Percentiles rank a stretch among this genome's conserved stretches.
Conservation (phyloP, 2,329 filamentous ascomycete species). For the Trichocomaceae sp. region DNA sequence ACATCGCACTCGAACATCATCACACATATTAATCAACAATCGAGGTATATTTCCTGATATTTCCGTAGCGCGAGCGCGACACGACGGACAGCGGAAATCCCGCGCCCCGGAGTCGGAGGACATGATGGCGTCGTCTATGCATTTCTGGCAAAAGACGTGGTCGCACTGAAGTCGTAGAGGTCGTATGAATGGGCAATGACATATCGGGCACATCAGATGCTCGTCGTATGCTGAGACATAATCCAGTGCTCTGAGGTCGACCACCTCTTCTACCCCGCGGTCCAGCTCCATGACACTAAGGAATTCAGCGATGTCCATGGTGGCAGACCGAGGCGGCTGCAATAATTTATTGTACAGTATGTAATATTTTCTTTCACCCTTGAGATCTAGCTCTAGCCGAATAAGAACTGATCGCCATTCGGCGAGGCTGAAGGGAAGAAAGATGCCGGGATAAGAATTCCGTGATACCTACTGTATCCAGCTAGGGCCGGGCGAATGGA, state of each 20-base stretch:
- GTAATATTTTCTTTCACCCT: neutral
- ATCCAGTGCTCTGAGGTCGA: slow-evolving; percentile 54
- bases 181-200: slow-evolving; percentile 55
- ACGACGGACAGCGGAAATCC: slow-evolving; percentile 50
- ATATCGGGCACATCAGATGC: slow-evolving; percentile 59
- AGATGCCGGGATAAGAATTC: neutral
- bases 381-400: neutral
- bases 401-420: neutral
- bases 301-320: slow-evolving; percentile 29
- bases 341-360: neutral
- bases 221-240: slow-evolving; percentile 51
- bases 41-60: slow-evolving; percentile 44
- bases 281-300: slow-evolving; percentile 22
- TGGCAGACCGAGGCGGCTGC: slow-evolving; percentile 3
- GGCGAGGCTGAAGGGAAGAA: neutral
- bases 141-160: slow-evolving; percentile 58
- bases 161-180: slow-evolving; percentile 55
- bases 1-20: slow-evolving; percentile 55
- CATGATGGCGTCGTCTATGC: slow-evolving; percentile 46
- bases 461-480: neutral
- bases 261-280: slow-evolving; percentile 24
- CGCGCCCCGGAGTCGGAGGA: slow-evolving; percentile 26
- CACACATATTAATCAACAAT: slow-evolving; percentile 55
- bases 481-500: slow-evolving; percentile 2
- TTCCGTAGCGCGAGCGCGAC: slow-evolving; percentile 42